Base-by-base conservation (phyloP, 306 rosid genomes). In the Pyrus bretschneideri region DNA sequence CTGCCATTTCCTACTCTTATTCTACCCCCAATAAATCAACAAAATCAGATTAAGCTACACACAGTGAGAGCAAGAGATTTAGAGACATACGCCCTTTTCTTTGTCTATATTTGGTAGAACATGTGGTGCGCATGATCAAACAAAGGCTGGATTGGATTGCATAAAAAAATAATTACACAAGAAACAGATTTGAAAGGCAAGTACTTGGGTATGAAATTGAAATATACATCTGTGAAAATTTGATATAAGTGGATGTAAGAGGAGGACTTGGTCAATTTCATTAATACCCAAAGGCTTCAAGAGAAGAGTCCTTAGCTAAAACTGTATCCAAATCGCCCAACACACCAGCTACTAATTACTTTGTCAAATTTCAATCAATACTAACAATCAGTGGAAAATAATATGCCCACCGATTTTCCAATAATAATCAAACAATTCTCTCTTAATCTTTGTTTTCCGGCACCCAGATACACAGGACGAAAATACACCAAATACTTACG, bases 1-100 rank as follows among this genome's bases (percentile, higher is more conserved):
- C 98, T 35, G 44, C 13, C 69, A 64, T 64, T 44, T 64, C 21
- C 67, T 29, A 27, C 27, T 62, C 38, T 62, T 62, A 30, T 13
- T 62, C 38, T 62, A 14, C 27, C 67, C 33, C 29, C 38, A 62
- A 31, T 62, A 29, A 62, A 62, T 25, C 11, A 62, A 49, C 55
- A 49, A 49, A 15, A 49, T 49, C 21, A 49, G 19, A 49, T 49
- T 49, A 49, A 1, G 55, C 55, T 6, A 4, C 18, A 46, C 2
- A 46, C 2, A 46, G 15, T 13, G 13, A 46, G 5, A 2, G 19
- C 14, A 14, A 58, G 63, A 58, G 63, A 23, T 11, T n/a, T n/a
- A 58, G 29, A 58, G 63, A 58, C 17, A 11, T 22, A 11, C 23
- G 63, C 38, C 8, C 6, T 38, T 29, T 62, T 14, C n/a, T 62